Evolutionary conservation across 441 rosid species (phyloP), one percentile per base, ranked within the genome.

Genomic region (Bruguiera hainesii): DNA sequence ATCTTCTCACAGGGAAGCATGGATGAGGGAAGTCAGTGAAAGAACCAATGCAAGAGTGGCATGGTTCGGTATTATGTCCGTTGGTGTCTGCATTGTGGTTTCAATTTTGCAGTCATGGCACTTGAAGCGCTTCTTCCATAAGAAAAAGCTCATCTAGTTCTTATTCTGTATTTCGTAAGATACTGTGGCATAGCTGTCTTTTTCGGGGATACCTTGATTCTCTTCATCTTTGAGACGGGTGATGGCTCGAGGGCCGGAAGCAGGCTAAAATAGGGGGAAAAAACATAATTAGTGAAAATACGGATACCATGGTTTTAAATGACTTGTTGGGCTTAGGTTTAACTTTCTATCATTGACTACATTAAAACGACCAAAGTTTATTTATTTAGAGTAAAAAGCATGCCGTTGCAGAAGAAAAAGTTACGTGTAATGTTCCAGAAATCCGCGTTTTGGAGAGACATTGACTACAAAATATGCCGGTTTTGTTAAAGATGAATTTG

Each of bases 21-120:
- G 80, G 30, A 86, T 90, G 98, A 85, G 98, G 69, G 92, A 82
- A 75, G 88, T 85, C 39, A 90, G 96, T 39, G 97, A 93, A 80
- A 67, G 7, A 68, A 90, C 98, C 28, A 90, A 90, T 71, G 78
- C 84, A 6, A 84, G 85, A 71, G 98, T 90, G 58, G 97, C 94
- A 30, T 76, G 97, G 98, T 89, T 77, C 76, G 84, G 96, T 70
- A 75, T 89, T 60, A 82, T 90, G 96, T 86, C 98, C 5, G 75
- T 90, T 13, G 97, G 98, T 15, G 31, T 87, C 52, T 92, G 93
- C 77, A 72, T 88, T 48, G 67, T 6, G 56, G 96, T 76, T 63
- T 80, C 96, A 3, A 82, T 64, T 63, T 58, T 85, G 75, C 97
- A 92, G 83, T 57, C 85, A 56, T 80, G 81, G 90, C 79, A 87